Base-by-base conservation (phyloP, 495 filamentous ascomycete species). In the Mytilinidion resinicola region DNA sequence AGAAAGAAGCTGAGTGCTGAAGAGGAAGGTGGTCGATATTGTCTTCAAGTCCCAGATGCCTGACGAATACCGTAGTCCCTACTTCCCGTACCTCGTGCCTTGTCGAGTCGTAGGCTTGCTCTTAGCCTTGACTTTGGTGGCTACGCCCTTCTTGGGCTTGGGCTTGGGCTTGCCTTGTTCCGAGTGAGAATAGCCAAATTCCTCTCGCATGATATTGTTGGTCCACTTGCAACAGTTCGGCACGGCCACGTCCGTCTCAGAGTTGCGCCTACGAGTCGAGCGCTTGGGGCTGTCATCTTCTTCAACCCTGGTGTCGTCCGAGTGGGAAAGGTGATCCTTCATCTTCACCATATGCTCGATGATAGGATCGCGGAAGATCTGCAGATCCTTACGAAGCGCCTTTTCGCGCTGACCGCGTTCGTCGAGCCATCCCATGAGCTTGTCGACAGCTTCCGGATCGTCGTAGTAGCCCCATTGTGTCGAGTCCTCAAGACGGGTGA, bases 381-480 rank as follows among this genome's bases (percentile, higher is more conserved):
- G 75, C 1, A 98, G 79, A 71, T 96, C 91, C 70, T 95, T 95
- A 36, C 85, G 80, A 20, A 98, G 74, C 67, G 89, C 91, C 36
- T 82, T 71, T 71, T 98, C 93, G 36, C 93, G 88, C 38, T 83
- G 73, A 0, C 93, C 93, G 25, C 87, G 85, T 8, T 83, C 75
- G 66, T 98, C 93, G 5, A 98, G 78, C 93, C 93, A 98, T 30
- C 78, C 80, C 51, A 96, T 81, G 14, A 97, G 81, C 56, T 78
- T 79, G 48, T 91, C 90, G 7, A 98, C 70, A 20, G 84, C 75
- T 19, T 85, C 80, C 0, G 90, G 84, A 1, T 91, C 85, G 48
- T 93, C 87, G 68, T 88, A 89, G 74, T 87, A 98, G 12, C 87
- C 93, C 89, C 92, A 97, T 69, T 96, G 87, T 9, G 74, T 74